Conservation (phyloP, 306 rosid species). For the Lotus japonicus region DNA sequence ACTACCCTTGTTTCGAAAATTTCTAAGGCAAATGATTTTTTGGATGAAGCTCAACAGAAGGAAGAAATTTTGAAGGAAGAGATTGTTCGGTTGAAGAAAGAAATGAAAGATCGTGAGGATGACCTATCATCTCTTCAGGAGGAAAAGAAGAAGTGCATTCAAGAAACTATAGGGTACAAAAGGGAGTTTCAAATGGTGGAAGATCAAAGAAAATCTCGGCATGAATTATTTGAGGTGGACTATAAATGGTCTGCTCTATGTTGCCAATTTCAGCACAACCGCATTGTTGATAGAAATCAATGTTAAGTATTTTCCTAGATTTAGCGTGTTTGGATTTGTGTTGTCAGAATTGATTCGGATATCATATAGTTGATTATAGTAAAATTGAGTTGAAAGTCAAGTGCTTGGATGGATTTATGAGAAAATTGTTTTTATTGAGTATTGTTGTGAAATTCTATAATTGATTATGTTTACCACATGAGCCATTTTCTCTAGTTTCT, state of each 20-base stretch:
- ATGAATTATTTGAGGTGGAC: not conserved
- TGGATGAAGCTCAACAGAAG: conserved; percentile 11
- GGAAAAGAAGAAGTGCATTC: conserved; percentile 9
- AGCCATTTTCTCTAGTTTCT: too few species aligned
- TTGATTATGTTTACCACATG: too few species aligned
- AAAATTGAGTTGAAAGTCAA: too few species aligned
- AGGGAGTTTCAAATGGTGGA: conserved; percentile 13
- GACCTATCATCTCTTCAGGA: conserved; percentile 5
- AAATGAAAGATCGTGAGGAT: not conserved
- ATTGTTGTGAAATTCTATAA: too few species aligned
- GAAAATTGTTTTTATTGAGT: too few species aligned
- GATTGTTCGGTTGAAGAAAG: not conserved
- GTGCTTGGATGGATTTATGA: too few species aligned
- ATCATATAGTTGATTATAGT: too few species aligned
- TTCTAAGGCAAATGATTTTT: not conserved
- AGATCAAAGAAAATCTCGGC: conserved; percentile 3
- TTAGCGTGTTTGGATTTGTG: too few species aligned
- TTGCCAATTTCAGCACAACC: not conserved
- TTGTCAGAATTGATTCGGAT: too few species aligned
- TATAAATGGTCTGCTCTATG: conserved; percentile 18
- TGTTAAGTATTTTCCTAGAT: not conserved
- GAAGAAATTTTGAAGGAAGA: not conserved
- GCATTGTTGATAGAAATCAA: not conserved
- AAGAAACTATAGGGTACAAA: not conserved
- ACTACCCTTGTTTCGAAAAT: not conserved